Evolutionary conservation across 2,329 filamentous ascomycete species (phyloP), one percentile per base, ranked within the genome.

Genomic region (Hymenoscyphus occultus): DNA sequence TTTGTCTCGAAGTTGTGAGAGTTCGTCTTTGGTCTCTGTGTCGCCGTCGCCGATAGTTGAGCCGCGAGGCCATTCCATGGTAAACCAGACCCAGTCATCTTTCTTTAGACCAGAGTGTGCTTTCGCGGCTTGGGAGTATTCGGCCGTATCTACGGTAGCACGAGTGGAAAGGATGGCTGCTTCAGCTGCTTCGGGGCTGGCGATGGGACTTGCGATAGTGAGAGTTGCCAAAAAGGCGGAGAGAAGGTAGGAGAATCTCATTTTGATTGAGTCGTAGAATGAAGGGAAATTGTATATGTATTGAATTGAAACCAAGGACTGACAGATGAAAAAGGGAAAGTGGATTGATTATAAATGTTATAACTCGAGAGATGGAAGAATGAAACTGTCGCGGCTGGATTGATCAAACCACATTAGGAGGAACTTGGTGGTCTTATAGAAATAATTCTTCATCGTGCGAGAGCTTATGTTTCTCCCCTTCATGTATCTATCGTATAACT

Each of bases 201-300:
- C 56, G 13, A 58, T 58, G 14, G 56, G 56, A 22, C 35, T 35
- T 35, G 56, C 56, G 56, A 58, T 39, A 22, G 56, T 22, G 13
- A 58, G 56, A 14, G 31, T 14, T 28, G 56, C 31, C 56, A 58
- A 19, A 14, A 58, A 58, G 31, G 28, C 31, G n/a, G 56, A 39
- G 56, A 58, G n/a, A 19, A 58, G 56, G 14, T 58, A 58, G 9
- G 56, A 58, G 56, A 58, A 58, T 39, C 56, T 58, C 56, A 58
- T 58, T 58, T 58, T 58, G 56, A n/a, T 39, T 5, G 16, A 58
- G 7, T 39, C 45, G 7, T 51, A 7, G 45, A 22, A 22, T 22
- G 16, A 13, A 51, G 13, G 45, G 10, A 58, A 39, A 13, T 10
- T 13, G 10, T 12, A n/a, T 22, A 10, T 51, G 48, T 13, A 16